Base-by-base conservation (phyloP, 805 yeast species). In the Kluyveromyces lactis region DNA sequence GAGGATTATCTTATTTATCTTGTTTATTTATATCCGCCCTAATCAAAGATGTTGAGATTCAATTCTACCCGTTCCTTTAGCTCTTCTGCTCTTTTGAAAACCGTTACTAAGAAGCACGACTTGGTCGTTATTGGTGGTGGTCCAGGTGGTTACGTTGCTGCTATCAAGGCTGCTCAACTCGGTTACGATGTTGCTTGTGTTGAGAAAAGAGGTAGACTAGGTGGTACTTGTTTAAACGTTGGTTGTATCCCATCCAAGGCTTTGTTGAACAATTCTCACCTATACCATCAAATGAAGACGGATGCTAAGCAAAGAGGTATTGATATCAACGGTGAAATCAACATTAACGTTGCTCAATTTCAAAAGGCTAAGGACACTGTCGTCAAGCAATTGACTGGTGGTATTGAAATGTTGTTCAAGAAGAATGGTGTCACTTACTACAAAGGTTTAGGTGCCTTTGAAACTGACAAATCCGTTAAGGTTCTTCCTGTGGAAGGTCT, bases 231-330 rank as follows among this genome's bases (percentile, higher is more conserved):
- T 77, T 72, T 94, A 56, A 92, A 92, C 66, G 97, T 92, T 40
- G 99, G 99, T 36, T 92, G 99, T 75, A 92, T 92, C 58, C 99
- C 99, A 43, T 92, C 98, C 49, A 92, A 92, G 68, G 85, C 98
- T 4, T 67, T 92, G 44, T 72, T 92, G 56, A 90, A 92, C 79
- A 92, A 92, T 74, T 84, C 97, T 13, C 95, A 87, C 45, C 64
- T 90, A 51, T 90, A 75, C 71, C 97, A 92, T 66, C 82, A 80
- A 63, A 83, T 92, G 66, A 71, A 78, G 64, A 81, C 78, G 57
- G 98, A 92, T 60, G 71, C 97, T 41, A 75, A 72, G 51, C 66
- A 70, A 52, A 80, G 99, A 66, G 99, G 99, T 67, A 89, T 92
- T 53, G 92, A 85, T 45, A 83, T 89, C 42, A 43, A 48, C 18